A percentile compares a stretch with the other conserved stretches of the same genome.
phyloP scores from a whole-genome alignment of 352 stramenopile genomes.

The Phytophthora litchii region DNA sequence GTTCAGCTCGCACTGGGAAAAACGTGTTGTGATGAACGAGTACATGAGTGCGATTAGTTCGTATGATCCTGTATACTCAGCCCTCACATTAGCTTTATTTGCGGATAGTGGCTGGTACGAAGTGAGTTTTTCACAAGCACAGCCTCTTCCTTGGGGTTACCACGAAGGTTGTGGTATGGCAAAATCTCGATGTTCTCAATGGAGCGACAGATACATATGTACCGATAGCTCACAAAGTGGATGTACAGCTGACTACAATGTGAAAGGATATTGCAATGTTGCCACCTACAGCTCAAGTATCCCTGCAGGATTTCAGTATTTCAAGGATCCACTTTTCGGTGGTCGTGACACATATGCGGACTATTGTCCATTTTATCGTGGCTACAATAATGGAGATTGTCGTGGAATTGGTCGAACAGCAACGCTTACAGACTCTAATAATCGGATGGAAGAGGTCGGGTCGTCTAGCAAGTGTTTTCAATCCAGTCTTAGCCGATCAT shows the following conservation, averaged over 20 bases:
- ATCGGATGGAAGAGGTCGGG: conserved; percentile 62
- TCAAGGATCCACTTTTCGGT: conserved; percentile 59
- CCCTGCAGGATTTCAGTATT: conserved; percentile 83
- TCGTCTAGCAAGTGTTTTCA: conserved; percentile 70
- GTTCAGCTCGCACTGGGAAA: conserved; percentile 86
- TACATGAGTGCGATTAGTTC: conserved; percentile 84
- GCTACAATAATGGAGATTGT: conserved; percentile 83
- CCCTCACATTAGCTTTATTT: conserved; percentile 77
- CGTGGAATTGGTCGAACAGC: conserved; percentile 51
- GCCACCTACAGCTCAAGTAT: conserved; percentile 69
- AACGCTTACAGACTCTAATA: conserved; percentile 44
- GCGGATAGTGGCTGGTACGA: conserved; percentile 87
- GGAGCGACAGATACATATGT: conserved; percentile 76
- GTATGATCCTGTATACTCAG: conserved; percentile 77
- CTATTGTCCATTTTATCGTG: conserved; percentile 83
- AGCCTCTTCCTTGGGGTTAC: conserved; percentile 73
- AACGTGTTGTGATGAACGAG: conserved; percentile 81
- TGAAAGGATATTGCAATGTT: conserved; percentile 83
- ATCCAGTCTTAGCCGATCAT: conserved; percentile 66
- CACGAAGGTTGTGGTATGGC: conserved; percentile 76
- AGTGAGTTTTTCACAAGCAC: conserved; percentile 58
- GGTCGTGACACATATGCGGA: conserved; percentile 71
- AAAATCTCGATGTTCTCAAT: conserved; percentile 64
- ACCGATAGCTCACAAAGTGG: conserved; percentile 41
- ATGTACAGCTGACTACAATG: conserved; percentile 71